phyloP scores from a whole-genome alignment of 306 rosid genomes.

The Cicer judaicum region DNA sequence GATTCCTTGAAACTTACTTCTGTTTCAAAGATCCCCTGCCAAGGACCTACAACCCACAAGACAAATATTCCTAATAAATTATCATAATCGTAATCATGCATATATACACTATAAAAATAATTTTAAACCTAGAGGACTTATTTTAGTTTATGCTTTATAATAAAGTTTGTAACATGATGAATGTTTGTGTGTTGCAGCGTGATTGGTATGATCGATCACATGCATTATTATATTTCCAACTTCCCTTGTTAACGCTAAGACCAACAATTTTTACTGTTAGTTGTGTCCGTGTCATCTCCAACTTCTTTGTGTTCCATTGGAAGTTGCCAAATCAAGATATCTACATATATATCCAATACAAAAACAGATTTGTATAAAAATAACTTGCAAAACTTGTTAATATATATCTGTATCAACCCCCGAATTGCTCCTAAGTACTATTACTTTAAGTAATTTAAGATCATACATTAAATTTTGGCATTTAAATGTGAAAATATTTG shows the following conservation, averaged over 20 bases:
- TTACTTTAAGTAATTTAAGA: too few relatives aligned
- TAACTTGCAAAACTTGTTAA: too few relatives aligned
- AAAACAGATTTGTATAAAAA: too few relatives aligned
- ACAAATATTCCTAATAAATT: not conserved
- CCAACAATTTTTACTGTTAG: constrained; percentile 25
- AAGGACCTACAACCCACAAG: constrained; percentile 19
- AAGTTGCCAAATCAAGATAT: not conserved
- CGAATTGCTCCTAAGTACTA: too few relatives aligned
- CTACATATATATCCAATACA: too few relatives aligned
- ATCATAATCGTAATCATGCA: not conserved
- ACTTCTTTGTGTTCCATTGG: constrained; percentile 34
- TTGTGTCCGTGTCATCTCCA: constrained; percentile 43
- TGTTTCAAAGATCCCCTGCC: constrained; percentile 39
- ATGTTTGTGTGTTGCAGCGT: constrained; percentile 12
- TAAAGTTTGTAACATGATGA: constrained; percentile 16
- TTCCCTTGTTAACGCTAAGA: not conserved
- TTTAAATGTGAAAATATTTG: too few relatives aligned
- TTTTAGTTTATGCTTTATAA: not conserved
- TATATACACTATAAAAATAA: not conserved
- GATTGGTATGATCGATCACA: constrained; percentile 23
- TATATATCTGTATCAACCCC: too few relatives aligned
- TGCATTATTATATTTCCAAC: constrained; percentile 32
- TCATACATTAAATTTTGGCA: too few relatives aligned
- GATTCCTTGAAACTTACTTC: constrained; percentile 34
- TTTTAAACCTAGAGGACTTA: not conserved